Base-by-base conservation (phyloP, 345 rosid genomes). In the Lepidium didymum region DNA sequence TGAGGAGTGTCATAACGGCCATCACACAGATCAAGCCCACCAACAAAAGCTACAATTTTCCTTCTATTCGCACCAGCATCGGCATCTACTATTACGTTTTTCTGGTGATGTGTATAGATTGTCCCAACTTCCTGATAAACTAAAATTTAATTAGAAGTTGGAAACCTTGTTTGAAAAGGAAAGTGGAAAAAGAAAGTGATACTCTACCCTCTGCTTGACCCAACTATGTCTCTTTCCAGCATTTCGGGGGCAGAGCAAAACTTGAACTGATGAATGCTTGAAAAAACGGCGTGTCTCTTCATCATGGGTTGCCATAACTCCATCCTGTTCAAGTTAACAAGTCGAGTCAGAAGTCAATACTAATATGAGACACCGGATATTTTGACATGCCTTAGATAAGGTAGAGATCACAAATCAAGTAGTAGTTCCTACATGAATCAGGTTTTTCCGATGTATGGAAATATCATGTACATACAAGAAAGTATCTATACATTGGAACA, bases 211-310 rank as follows among this genome's bases (percentile, higher is more conserved):
- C 79, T 94, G 99, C 80, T 86, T 94, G 73, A 81, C 31, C 97
- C 95, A 94, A 69, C 99, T 91, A 78, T 87, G 95, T 31, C 77
- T 75, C 73, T 91, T 94, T 69, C 99, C 97, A 75, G 97, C 99
- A 76, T 75, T 73, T 7, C 99, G 91, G 16, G 99, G 97, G 70
- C 97, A 94, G 51, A 91, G 91, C 70, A 94, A 78, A 69, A 91
- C 96, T 65, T 85, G 92, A 75, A 94, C 99, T 3, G 99, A 94
- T 7, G 99, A 94, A 63, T 85, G 90, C 77, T 94, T 94, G 73
- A 94, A 94, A 74, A 87, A 91, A 8, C 87, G 85, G 4, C 97
- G 95, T 52, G 97, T 91, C 82, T 94, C 99, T 77, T 94, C 99
- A 73, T 94, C 99, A 72, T 94, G 99, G 19, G 99, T 94, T 46